These are phyloP conservation scores for Hordeum vulgare DNA, from an alignment of 176 grass and related monocot species.

Conservation along the genomic window DNA sequence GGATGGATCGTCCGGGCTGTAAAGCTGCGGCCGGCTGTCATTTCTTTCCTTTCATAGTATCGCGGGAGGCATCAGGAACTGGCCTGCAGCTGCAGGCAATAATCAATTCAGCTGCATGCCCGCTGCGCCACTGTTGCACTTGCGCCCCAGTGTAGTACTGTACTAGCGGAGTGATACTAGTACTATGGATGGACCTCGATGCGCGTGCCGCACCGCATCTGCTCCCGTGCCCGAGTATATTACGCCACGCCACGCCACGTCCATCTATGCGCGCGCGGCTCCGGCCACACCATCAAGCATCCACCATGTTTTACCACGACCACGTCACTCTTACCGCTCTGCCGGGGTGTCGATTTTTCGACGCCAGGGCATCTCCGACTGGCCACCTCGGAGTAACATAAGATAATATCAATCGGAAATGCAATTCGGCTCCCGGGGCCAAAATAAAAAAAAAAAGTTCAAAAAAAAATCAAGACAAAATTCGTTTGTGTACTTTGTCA, in stretches of 20 bases:
- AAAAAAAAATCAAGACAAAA: too few relatives aligned
- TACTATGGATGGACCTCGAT: background rate
- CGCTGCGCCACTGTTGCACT: background rate
- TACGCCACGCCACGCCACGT: background rate
- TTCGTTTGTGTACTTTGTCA: too few relatives aligned
- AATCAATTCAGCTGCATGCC: conserved; percentile 8
- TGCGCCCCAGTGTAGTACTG: background rate
- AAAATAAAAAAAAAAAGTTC: too few relatives aligned
- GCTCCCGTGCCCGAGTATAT: background rate
- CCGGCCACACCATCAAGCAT: background rate
- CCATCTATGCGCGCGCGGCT: background rate
- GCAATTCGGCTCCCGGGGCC: too few relatives aligned
- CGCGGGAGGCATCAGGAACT: background rate
- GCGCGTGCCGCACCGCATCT: background rate
- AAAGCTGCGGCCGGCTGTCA: background rate
- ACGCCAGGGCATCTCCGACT: too few relatives aligned
- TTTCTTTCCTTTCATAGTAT: background rate
- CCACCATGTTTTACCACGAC: background rate
- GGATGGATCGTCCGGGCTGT: background rate
- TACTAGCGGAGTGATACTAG: background rate
- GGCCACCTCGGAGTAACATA: background rate
- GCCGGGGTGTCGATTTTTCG: too few relatives aligned
- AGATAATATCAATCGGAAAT: too few relatives aligned
- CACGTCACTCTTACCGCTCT: background rate
- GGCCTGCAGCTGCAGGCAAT: background rate